These are phyloP conservation scores for Aspergillus tamarii DNA, from an alignment of 2,329 filamentous ascomycete genomes.

Conservation along the genomic window DNA sequence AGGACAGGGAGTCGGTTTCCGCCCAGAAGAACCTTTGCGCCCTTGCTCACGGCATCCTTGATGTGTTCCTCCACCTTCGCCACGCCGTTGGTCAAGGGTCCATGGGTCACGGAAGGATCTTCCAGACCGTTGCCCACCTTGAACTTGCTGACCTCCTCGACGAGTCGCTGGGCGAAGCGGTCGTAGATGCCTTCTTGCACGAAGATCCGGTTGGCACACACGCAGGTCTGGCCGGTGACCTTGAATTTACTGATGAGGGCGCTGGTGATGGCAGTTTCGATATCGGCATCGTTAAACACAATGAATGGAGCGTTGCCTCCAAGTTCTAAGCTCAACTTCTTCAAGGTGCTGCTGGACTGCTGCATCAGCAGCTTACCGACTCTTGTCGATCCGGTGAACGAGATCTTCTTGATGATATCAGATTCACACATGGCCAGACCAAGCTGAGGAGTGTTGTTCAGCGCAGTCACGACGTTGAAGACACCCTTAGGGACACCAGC, in stretches of 20 bases:
- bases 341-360: slow-evolving; percentile 77
- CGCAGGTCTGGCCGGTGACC: slow-evolving; percentile 89
- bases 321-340: slow-evolving; percentile 83
- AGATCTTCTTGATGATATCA: slow-evolving; percentile 78
- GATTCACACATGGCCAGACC: slow-evolving; percentile 48
- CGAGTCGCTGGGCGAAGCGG: slow-evolving; percentile 55
- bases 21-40: slow-evolving; percentile 71
- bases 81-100: slow-evolving; percentile 69
- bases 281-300: slow-evolving; percentile 81
- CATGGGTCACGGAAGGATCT: slow-evolving; percentile 44
- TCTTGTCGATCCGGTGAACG: slow-evolving; percentile 78
- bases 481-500: slow-evolving; percentile 86
- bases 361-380: slow-evolving; percentile 79
- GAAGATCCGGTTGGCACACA: slow-evolving; percentile 66
- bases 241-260: slow-evolving; percentile 86
- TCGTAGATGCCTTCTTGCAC: slow-evolving; percentile 53
- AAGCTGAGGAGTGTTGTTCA: slow-evolving; percentile 74
- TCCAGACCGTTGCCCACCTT: slow-evolving; percentile 44
- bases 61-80: slow-evolving; percentile 74
- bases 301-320: slow-evolving; percentile 94
- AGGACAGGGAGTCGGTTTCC: slow-evolving; percentile 72
- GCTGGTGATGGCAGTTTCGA: slow-evolving; percentile 78
- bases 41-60: slow-evolving; percentile 73
- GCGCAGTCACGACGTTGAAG: slow-evolving; percentile 73
- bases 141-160: slow-evolving; percentile 49